Conservation (phyloP, 2,329 filamentous ascomycete genomes). For the Cladosporium velox region DNA sequence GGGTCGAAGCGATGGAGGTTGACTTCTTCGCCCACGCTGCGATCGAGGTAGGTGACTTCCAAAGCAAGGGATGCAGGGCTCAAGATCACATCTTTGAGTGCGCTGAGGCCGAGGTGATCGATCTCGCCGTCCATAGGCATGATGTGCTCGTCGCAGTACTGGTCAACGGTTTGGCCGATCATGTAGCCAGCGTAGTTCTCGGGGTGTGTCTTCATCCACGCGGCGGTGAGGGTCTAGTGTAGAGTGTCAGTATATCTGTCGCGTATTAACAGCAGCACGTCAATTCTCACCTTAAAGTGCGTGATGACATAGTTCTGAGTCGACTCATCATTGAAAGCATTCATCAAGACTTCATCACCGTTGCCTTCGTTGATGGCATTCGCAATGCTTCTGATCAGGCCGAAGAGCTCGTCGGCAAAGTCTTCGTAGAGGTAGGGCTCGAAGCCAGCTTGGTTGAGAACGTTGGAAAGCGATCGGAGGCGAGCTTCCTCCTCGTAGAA, state of each 20-base stretch:
- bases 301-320: conserved; percentile 78
- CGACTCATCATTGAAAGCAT: conserved; percentile 71
- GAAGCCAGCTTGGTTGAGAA: conserved; percentile 70
- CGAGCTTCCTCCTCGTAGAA: conserved; percentile 72
- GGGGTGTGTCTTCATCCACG: conserved; percentile 77
- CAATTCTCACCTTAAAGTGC: conserved; percentile 63
- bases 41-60: conserved; percentile 88
- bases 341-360: conserved; percentile 42
- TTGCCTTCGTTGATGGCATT: conserved; percentile 58
- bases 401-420: conserved; percentile 74
- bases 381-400: conserved; percentile 66
- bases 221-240: conserved; percentile 72
- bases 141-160: conserved; percentile 70
- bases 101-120: conserved; percentile 81
- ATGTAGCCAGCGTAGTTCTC: conserved; percentile 73
- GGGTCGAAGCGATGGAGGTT: conserved; percentile 68
- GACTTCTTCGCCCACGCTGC: conserved; percentile 74
- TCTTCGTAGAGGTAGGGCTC: conserved; percentile 73
- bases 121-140: conserved; percentile 80
- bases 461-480: conserved; percentile 68
- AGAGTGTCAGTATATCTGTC: conserved; percentile 8
- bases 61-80: conserved; percentile 76
- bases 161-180: conserved; percentile 59
- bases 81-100: conserved; percentile 76
- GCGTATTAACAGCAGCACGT: neutral